Evolutionary conservation across 164 flowering plant species (phyloP).

Genomic region (Sextonia rubra): DNA sequence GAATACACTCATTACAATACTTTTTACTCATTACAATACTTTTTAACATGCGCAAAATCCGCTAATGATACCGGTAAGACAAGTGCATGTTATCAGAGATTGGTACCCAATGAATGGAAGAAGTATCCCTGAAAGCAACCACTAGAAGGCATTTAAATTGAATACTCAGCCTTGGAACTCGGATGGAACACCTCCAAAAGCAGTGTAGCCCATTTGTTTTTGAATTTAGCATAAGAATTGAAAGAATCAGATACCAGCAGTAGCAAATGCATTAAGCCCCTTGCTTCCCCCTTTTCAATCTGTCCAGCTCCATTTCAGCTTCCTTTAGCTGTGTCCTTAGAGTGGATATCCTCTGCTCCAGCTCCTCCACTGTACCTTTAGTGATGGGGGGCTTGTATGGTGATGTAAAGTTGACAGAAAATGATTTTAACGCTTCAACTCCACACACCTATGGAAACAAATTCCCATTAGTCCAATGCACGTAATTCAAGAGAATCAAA

Average conservation of each 20-base stretch:
- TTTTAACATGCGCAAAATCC: too few species aligned
- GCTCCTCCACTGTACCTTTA: constrained; percentile 47
- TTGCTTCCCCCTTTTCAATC: constrained; percentile 62
- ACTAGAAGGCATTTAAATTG: too few species aligned
- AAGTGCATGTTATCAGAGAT: too few species aligned
- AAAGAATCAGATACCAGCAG: not conserved
- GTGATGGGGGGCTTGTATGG: constrained; percentile 47
- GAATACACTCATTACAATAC: too few species aligned
- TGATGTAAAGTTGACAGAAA: constrained; percentile 50
- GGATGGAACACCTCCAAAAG: not conserved
- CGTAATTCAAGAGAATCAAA: not conserved
- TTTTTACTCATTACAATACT: too few species aligned
- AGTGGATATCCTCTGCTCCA: constrained; percentile 53
- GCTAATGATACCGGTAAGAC: too few species aligned
- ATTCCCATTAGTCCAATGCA: not conserved
- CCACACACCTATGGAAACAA: constrained; percentile 65
- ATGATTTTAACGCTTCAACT: constrained; percentile 66
- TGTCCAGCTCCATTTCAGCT: constrained; percentile 82
- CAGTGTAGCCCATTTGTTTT: not conserved
- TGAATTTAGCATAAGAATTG: not conserved
- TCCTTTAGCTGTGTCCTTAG: constrained; percentile 50
- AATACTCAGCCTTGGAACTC: too few species aligned
- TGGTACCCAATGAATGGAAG: too few species aligned
- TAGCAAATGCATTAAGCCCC: constrained; percentile 25
- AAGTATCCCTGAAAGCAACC: too few species aligned